A percentile compares a stretch with the other conserved stretches of the same genome.
These are phyloP conservation scores for Spongiforma sp. DNA, from an alignment of 1,284 basidiomycete genomes.

Conservation along the genomic window DNA sequence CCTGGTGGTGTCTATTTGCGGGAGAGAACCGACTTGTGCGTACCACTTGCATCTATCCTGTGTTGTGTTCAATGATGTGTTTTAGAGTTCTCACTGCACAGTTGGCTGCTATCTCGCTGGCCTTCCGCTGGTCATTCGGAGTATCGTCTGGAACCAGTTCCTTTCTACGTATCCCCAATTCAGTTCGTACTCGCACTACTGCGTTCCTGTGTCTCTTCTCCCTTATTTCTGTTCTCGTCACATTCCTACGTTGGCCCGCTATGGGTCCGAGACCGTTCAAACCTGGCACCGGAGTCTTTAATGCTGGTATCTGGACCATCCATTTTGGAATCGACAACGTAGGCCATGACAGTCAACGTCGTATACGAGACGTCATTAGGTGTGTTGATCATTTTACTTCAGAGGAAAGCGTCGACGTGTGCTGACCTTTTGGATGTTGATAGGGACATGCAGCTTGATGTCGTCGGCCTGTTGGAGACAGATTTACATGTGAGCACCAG, in stretches of 20 bases:
- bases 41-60: slow-evolving; percentile 9
- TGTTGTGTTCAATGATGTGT: slow-evolving; percentile 1
- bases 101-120: slow-evolving; percentile 51
- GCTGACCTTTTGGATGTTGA: slow-evolving; percentile 3
- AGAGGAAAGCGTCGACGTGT: not conserved
- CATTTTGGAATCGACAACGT: slow-evolving; percentile 89
- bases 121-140: slow-evolving; percentile 48
- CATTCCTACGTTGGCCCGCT: slow-evolving; percentile 57
- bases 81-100: slow-evolving; percentile 58
- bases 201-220: slow-evolving; percentile 49
- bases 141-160: slow-evolving; percentile 1
- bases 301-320: slow-evolving; percentile 93
- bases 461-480: slow-evolving; percentile 86
- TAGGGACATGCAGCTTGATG: slow-evolving; percentile 83
- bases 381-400: slow-evolving; percentile 34
- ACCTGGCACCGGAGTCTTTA: slow-evolving; percentile 71
- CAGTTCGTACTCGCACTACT: slow-evolving; percentile 31
- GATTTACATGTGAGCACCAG: slow-evolving; percentile 74
- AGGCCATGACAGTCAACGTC: slow-evolving; percentile 83
- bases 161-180: slow-evolving; percentile 15
- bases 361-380: slow-evolving; percentile 77
- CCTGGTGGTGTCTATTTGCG: slow-evolving; percentile 82
- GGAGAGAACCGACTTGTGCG: slow-evolving; percentile 80
- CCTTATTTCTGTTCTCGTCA: slow-evolving; percentile 55
- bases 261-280: slow-evolving; percentile 63